These are phyloP conservation scores for Dichotomocladium elegans DNA, from an alignment of 371 early-diverging fungal genomes.

Conservation along the genomic window DNA sequence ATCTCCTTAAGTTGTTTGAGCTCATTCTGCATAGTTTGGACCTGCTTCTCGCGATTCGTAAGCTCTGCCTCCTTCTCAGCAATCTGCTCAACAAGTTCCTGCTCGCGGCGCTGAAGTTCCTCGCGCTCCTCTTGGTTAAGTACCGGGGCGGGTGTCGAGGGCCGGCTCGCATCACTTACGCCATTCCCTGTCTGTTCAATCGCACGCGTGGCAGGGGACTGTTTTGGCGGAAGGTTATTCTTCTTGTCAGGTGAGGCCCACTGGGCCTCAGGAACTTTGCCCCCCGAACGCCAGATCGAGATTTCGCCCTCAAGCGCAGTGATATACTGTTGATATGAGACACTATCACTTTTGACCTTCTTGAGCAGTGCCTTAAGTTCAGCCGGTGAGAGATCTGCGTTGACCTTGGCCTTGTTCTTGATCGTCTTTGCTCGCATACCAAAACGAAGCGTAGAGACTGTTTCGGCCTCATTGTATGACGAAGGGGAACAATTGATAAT, in stretches of 20 bases:
- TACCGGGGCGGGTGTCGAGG: slow-evolving; percentile 70
- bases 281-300: slow-evolving; percentile 81
- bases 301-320: slow-evolving; percentile 81
- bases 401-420: slow-evolving; percentile 93
- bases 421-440: slow-evolving; percentile 79
- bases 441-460: slow-evolving; percentile 83
- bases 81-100: slow-evolving; percentile 85
- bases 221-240: slow-evolving; percentile 26
- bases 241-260: slow-evolving; percentile 73
- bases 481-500: slow-evolving; percentile 81
- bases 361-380: slow-evolving; percentile 91
- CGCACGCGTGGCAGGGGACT: slow-evolving; percentile 44
- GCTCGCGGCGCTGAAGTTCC: slow-evolving; percentile 87
- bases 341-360: slow-evolving; percentile 73
- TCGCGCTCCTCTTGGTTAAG: slow-evolving; percentile 87
- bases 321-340: slow-evolving; percentile 76
- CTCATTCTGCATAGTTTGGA: slow-evolving; percentile 60
- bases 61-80: slow-evolving; percentile 80
- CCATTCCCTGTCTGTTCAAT: slow-evolving; percentile 6
- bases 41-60: slow-evolving; percentile 42
- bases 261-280: slow-evolving; percentile 62
- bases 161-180: slow-evolving; percentile 29
- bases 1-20: slow-evolving; percentile 59
- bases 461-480: slow-evolving; percentile 68
- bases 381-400: slow-evolving; percentile 85